Evolutionary conservation across 179 eudicot species (phyloP), one percentile per base, ranked within the genome.

Genomic region (Spergularia azorica): DNA sequence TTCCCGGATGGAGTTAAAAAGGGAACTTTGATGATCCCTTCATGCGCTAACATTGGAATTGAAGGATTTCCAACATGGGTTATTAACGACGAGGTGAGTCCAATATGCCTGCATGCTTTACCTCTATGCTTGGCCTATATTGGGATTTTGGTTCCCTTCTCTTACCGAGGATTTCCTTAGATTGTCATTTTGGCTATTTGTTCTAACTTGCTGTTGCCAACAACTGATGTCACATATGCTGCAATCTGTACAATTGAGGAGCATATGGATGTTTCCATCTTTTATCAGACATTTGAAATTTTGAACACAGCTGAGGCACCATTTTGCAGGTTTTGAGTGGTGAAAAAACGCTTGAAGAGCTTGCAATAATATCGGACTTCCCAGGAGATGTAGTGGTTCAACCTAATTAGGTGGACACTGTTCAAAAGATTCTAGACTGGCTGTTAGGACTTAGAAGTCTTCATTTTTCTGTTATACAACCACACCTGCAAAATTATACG

Each of bases 11-110:
- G 99, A 64, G 88, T 86, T 59, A 85, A 65, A 63, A 90, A 87
- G 76, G 98, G 98, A 72, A 82, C 83, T 60, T 76, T 81, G 77
- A 85, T 93, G 48, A 88, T 67, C 32, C 83, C 91, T 62, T 92
- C 89, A 79, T 95, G 99, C 79, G 63, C 71, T 51, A 86, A 82
- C 71, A 87, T 84, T 74, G 83, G 90, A 70, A 85, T 95, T 79
- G 91, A 91, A 85, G 98, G 96, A 58, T 93, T 95, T 80, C 99
- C 99, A 56, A 90, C 92, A 43, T 95, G 99, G 99, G 87, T 90
- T 50, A 93, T 95, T 51, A 89, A 93, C 51, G 97, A 89, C 32
- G 85, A 95, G 94, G 99, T 95, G 67, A 78, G 88, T 81, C 76
- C 57, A 55, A 72, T 66, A 36, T 57, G 64, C 59, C 70, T 52